Base-by-base conservation (phyloP, 2,329 filamentous ascomycete species). In the Samsoniella hepiali region DNA sequence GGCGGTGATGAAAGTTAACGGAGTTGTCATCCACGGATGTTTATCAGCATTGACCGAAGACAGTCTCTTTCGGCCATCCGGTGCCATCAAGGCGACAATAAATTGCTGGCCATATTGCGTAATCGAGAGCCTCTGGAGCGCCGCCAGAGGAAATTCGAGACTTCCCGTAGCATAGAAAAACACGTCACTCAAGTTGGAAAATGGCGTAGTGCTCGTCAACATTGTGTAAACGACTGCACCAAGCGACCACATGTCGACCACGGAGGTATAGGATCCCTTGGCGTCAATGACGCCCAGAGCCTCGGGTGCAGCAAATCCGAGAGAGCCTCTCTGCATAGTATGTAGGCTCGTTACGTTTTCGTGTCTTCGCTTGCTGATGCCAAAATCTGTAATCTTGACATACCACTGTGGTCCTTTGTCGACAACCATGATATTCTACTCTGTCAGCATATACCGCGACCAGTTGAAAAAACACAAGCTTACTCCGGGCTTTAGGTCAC, bases 381-480 rank as follows among this genome's bases (percentile, higher is more conserved):
- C 64, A 53, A 64, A 65, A 22, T 67, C 64, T 3, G 61, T 58
- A 45, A 67, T 62, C 27, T 67, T 68, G 29, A 68, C 65, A 27
- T 53, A 67, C 67, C 67, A 68, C 3, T 56, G 32, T 8, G 67
- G 67, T 17, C 65, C 63, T 17, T 60, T 32, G n/a, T 34, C 58
- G 22, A 66, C 65, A 9, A 68, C 66, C n/a, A 69, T 49, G 17
- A 68, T 66, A 32, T 68, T 67, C 66, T 66, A 15, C 27, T 32
- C 17, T 17, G 38, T 57, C 29, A 57, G 40, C 29, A n/a, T 13
- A 34, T 17, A 10, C 22, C 54, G 15, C 10, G 7, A 38, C 22
- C 36, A n/a, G 22, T 31, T 40, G 1, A 13, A n/a, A 15, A 29
- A 49, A 10, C 9, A 29, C 3, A n/a, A 34, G 53, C 49, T 17